These are phyloP conservation scores for Aquilaria sinensis DNA, from an alignment of 345 rosid species.

Conservation along the genomic window DNA sequence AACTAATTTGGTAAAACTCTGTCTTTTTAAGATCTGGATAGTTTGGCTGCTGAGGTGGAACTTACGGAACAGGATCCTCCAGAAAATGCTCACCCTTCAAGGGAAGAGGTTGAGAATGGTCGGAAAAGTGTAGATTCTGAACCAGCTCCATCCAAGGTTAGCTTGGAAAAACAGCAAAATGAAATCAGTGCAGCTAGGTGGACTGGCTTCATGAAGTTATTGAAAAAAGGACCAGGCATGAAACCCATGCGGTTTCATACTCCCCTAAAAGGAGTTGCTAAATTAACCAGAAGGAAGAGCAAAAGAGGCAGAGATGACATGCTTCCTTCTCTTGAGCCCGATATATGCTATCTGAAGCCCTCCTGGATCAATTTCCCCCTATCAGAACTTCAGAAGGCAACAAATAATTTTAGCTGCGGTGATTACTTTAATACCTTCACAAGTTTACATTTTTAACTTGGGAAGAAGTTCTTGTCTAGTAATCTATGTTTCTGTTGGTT, in stretches of 20 bases:
- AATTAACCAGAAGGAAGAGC: slow-evolving; percentile 61
- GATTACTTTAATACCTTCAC: too few species aligned
- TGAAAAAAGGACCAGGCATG: slow-evolving; percentile 49
- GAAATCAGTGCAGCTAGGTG: slow-evolving; percentile 9
- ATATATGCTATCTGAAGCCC: slow-evolving; percentile 48
- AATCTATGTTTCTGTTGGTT: too few species aligned
- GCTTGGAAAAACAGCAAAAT: slow-evolving; percentile 6
- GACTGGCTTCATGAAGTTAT: slow-evolving; percentile 44
- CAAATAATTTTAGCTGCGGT: slow-evolving; percentile 39
- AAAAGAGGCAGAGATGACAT: slow-evolving; percentile 44
- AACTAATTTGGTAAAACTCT: too few species aligned
- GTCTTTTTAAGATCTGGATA: too few species aligned
- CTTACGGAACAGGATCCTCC: too few species aligned
- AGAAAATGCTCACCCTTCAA: background rate
- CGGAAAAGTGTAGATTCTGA: slow-evolving; percentile 27
- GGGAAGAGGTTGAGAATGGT: slow-evolving; percentile 25
- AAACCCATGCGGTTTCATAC: slow-evolving; percentile 30
- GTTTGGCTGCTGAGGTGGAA: too few species aligned
- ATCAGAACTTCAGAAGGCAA: slow-evolving; percentile 53
- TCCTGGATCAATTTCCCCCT: slow-evolving; percentile 66
- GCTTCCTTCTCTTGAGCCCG: slow-evolving; percentile 50
- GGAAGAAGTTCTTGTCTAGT: slow-evolving; percentile 22
- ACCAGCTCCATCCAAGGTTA: slow-evolving; percentile 37
- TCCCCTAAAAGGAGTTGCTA: slow-evolving; percentile 41
- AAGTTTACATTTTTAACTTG: slow-evolving; percentile 9